Conservation (phyloP, 805 yeast genomes). For the Maudiozyma serrabonitensis region DNA sequence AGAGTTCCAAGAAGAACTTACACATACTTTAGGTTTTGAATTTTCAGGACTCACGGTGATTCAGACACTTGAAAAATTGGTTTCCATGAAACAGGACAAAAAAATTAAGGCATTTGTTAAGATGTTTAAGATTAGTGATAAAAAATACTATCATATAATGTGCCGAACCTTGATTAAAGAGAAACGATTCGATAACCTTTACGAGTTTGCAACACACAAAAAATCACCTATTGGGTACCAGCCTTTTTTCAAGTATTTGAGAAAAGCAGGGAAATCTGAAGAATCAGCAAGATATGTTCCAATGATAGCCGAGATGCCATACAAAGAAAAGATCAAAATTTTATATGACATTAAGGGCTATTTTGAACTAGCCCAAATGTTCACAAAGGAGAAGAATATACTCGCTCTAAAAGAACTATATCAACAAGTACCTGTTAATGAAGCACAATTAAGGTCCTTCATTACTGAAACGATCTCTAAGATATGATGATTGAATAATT, state of each 20-base stretch:
- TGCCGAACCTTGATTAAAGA: conserved; percentile 38
- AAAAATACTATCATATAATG: conserved; percentile 45
- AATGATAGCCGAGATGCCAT: conserved; percentile 37
- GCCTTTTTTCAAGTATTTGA: conserved; percentile 49
- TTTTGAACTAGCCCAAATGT: conserved; percentile 34
- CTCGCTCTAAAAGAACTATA: conserved; percentile 17
- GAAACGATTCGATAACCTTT: conserved; percentile 47
- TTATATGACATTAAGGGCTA: conserved; percentile 44
- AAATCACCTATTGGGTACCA: conserved; percentile 67
- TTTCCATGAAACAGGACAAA: conserved; percentile 39
- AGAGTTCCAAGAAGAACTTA: conserved; percentile 37
- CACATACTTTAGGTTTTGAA: conserved; percentile 32
- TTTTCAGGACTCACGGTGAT: conserved; percentile 37
- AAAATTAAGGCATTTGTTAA: conserved; percentile 40
- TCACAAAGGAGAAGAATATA: conserved; percentile 21
- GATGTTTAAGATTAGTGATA: conserved; percentile 48
- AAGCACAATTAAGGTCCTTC: conserved; percentile 16
- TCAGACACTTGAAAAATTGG: conserved; percentile 39
- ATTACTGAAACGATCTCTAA: conserved; percentile 15
- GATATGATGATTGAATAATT: conserved; percentile 4
- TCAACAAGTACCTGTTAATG: conserved; percentile 19
- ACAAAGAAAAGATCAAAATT: conserved; percentile 41
- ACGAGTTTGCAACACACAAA: conserved; percentile 39
- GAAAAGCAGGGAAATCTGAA: conserved; percentile 43
- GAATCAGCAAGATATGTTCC: conserved; percentile 54